Evolutionary conservation across 345 rosid species (phyloP), one percentile per base, ranked within the genome.

Genomic region (Anastatica hierochuntica): DNA sequence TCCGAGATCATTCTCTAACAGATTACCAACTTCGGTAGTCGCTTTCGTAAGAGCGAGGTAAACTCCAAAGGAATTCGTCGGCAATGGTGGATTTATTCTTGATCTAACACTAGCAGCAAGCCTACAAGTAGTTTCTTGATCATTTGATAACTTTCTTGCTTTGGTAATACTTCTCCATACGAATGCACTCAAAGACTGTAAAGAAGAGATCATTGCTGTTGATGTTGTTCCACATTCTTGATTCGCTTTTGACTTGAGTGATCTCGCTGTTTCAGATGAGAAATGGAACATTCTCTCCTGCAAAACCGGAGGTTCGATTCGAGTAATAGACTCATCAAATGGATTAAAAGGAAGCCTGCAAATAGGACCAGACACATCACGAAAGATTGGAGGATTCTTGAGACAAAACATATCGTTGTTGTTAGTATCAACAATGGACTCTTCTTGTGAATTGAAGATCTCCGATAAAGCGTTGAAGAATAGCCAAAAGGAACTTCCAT

Each of bases 401-500:
- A 80, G 74, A 33, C 56, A 39, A 10, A 35, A 7, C 53, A 44
- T 14, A 0, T 4, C 14, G 21, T n/a, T n/a, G n/a, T 42, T 48
- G 17, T 29, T 6, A 2, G 5, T 43, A 3, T 24, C 34, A 6
- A 4, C 4, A 1, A 10, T 13, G 6, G 38, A 14, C 17, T 49
- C 76, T 29, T 60, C 74, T 8, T 58, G 63, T 2, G 77, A 58
- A 52, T 35, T 84, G 58, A 79, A 84, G 43, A 77, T 80, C 27
- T 90, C 82, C 0, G 94, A 86, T 62, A 66, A 82, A 0, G 78
- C 58, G 49, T 68, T 84, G 45, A 90, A 73, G 71, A 86, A 84
- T 36, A 78, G 69, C 97, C 88, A 86, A 35, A 60, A 86, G 14
- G 90, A 78, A 10, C 70, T 30, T 10, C 95, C 90, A 63, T 90